Conservation (phyloP, 1,284 basidiomycete species). For the Mycena citricolor region DNA sequence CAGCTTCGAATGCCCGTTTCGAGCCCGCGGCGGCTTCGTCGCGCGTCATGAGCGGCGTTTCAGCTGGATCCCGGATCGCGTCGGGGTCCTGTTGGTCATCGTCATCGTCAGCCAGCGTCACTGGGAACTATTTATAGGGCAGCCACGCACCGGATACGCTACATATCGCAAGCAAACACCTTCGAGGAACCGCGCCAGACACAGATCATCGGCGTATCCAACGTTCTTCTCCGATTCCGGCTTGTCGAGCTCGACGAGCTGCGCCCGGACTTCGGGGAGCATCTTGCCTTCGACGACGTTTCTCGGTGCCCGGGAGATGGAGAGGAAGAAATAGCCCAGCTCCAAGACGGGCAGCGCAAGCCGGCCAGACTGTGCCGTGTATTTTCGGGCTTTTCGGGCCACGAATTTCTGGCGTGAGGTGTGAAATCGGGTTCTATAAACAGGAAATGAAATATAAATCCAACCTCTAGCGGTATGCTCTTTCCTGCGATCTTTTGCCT, state of each 20-base stretch:
- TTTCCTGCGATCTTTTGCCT: conserved; percentile 86
- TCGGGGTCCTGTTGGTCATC: conserved; percentile 46
- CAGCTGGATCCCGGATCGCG: conserved; percentile 53
- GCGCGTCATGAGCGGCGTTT: conserved; percentile 36
- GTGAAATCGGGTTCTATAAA: conserved; percentile 3
- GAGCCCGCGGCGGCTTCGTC: conserved; percentile 54
- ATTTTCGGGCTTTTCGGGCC: conserved; percentile 89
- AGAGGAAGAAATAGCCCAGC: conserved; percentile 78
- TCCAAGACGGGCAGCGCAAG: conserved; percentile 84
- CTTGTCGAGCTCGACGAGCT: conserved; percentile 36
- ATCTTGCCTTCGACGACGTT: conserved; percentile 50
- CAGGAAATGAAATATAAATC: conserved; percentile 23
- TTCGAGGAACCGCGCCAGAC: conserved; percentile 79
- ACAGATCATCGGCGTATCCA: conserved; percentile 88
- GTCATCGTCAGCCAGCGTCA: too few relatives aligned
- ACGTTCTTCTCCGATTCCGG: conserved; percentile 45
- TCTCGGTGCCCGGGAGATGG: conserved; percentile 65
- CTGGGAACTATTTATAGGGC: too few relatives aligned
- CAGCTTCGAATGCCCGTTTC: conserved; percentile 60
- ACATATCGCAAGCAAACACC: conserved; percentile 82
- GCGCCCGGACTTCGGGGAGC: conserved; percentile 53
- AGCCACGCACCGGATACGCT: conserved; percentile 70
- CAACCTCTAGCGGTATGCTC: conserved; percentile 87
- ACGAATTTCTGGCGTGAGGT: conserved; percentile 72
- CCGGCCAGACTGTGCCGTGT: conserved; percentile 64